These are phyloP conservation scores for Tetrapisispora phaffii DNA, from an alignment of 805 yeast species.

Conservation along the genomic window DNA sequence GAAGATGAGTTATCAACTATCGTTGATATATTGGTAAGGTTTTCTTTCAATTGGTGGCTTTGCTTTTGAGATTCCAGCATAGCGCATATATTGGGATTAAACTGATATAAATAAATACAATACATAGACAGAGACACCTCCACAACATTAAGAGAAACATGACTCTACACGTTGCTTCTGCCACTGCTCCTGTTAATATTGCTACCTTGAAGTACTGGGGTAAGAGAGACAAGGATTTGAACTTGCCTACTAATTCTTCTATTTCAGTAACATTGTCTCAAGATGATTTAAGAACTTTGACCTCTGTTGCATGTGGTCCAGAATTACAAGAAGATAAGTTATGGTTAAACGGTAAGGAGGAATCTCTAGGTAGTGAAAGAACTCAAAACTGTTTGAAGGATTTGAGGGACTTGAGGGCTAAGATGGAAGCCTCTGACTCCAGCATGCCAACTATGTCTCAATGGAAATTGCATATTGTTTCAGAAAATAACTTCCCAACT, in stretches of 20 bases:
- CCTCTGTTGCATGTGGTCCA: slow-evolving; percentile 70
- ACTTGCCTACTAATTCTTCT: slow-evolving; percentile 92
- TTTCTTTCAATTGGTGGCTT: too few species aligned
- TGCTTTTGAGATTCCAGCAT: too few species aligned
- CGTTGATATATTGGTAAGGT: too few species aligned
- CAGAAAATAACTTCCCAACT: slow-evolving; percentile 96
- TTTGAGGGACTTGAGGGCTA: slow-evolving; percentile 55
- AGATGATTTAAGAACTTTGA: slow-evolving; percentile 80
- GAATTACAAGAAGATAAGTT: slow-evolving; percentile 53
- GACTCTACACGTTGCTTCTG: slow-evolving; percentile 61
- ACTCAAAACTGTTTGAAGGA: slow-evolving; percentile 69
- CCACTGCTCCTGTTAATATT: slow-evolving; percentile 95
- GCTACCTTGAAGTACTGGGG: slow-evolving; percentile 99
- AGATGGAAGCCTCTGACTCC: slow-evolving; percentile 46
- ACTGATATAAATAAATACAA: too few species aligned
- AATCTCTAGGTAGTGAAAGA: slow-evolving; percentile 53
- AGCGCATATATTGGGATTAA: too few species aligned
- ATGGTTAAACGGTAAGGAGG: slow-evolving; percentile 79
- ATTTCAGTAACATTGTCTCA: slow-evolving; percentile 91
- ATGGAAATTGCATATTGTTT: slow-evolving; percentile 67
- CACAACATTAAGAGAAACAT: too few species aligned
- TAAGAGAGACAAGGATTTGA: slow-evolving; percentile 78
- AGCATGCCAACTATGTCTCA: slow-evolving; percentile 51
- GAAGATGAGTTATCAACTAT: too few species aligned
- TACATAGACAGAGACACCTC: too few species aligned